Percentiles rank a stretch among this genome's conserved stretches.
phyloP scores from a whole-genome alignment of 306 rosid genomes.

The Ziziphus jujuba region DNA sequence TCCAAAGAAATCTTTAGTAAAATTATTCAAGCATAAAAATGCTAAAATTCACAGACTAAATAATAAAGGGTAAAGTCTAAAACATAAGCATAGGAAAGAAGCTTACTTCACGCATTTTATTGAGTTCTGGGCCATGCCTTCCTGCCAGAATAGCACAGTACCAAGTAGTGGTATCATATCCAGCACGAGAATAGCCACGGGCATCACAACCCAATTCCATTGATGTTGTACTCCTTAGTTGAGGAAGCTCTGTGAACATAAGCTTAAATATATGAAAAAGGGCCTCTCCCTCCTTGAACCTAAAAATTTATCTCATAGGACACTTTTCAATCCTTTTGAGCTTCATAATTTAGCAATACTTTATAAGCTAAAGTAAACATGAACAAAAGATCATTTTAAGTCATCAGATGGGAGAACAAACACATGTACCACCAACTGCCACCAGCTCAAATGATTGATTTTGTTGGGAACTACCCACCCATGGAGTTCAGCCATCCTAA shows the following conservation, averaged over 20 bases:
- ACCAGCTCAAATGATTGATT: too few relatives aligned
- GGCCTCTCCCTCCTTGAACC: background rate
- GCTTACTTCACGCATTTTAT: slow-evolving; percentile 88
- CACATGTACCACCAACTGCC: background rate
- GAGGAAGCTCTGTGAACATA: slow-evolving; percentile 62
- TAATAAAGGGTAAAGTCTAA: slow-evolving; percentile 1
- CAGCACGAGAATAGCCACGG: slow-evolving; percentile 87
- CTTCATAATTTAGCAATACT: background rate
- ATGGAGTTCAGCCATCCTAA: background rate
- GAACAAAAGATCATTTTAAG: background rate
- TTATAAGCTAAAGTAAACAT: background rate
- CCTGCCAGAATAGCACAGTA: slow-evolving; percentile 90
- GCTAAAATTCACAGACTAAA: background rate
- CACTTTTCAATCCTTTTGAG: background rate
- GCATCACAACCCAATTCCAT: slow-evolving; percentile 94
- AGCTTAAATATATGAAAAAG: slow-evolving; percentile 1
- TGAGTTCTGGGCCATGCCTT: slow-evolving; percentile 66
- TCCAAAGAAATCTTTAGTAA: background rate
- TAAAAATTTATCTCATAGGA: background rate
- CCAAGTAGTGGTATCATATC: slow-evolving; percentile 71
- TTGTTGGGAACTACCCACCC: background rate
- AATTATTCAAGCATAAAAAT: background rate
- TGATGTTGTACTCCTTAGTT: slow-evolving; percentile 73
- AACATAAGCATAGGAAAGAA: slow-evolving; percentile 22
- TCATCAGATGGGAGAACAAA: background rate